phyloP scores from a whole-genome alignment of 768 basidiomycete species.

The Chalciporus pseudorubinellus region DNA sequence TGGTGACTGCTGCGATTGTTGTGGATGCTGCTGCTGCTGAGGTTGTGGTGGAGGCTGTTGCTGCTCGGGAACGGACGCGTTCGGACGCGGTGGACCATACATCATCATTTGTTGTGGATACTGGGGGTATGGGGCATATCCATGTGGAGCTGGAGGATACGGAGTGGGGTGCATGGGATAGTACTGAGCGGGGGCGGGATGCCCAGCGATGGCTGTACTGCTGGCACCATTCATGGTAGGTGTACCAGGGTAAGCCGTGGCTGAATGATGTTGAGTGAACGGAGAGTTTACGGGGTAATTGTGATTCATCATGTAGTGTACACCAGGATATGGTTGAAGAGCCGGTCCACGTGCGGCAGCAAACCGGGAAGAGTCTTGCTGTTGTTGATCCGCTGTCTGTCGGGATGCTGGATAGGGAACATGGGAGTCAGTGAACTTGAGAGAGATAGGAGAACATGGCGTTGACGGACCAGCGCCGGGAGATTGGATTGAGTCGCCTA shows the following conservation, averaged over 20 bases:
- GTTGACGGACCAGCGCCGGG: conserved; percentile 17
- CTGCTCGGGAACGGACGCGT: conserved; percentile 36
- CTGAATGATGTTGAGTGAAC: conserved; percentile 41
- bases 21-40: conserved; percentile 30
- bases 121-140: conserved; percentile 57
- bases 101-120: conserved; percentile 63
- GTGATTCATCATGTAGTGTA: conserved; percentile 67
- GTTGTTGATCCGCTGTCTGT: conserved; percentile 15
- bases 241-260: conserved; percentile 35
- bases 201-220: conserved; percentile 32
- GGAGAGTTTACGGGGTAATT: conserved; percentile 60
- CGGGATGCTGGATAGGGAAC: conserved; percentile 14
- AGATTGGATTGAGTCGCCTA: conserved; percentile 18
- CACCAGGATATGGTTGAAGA: conserved; percentile 55
- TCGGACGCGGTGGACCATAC: conserved; percentile 49
- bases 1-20: conserved; percentile 16
- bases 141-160: conserved; percentile 43
- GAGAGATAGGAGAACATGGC: conserved; percentile 3
- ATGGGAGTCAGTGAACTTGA: conserved; percentile 2
- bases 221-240: conserved; percentile 39
- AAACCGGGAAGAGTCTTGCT: conserved; percentile 29
- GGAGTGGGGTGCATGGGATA: conserved; percentile 57
- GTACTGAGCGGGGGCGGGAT: conserved; percentile 39
- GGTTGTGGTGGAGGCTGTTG: conserved; percentile 19
- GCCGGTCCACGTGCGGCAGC: conserved; percentile 39